These are phyloP conservation scores for Neofusicoccum parvum DNA, from an alignment of 2,329 filamentous ascomycete genomes.

Conservation along the genomic window DNA sequence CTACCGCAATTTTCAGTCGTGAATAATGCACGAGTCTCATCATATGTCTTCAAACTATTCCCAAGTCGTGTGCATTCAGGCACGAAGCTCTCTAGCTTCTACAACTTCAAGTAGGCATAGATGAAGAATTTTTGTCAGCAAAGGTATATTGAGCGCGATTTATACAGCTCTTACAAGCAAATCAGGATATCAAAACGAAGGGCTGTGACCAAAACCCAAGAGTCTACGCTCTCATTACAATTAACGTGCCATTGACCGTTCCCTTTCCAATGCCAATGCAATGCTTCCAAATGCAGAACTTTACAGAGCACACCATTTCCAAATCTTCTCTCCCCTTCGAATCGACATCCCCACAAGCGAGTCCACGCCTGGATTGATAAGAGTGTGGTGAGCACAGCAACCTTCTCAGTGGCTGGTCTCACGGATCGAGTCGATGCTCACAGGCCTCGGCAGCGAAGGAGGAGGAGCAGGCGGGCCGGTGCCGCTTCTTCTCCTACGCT, in stretches of 20 bases:
- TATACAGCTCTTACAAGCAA: neutral
- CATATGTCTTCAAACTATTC: too few relatives aligned
- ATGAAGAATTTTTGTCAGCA: neutral
- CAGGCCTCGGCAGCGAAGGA: slow-evolving; percentile 2
- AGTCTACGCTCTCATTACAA: neutral
- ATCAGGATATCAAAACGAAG: slow-evolving; percentile 11
- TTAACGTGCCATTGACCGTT: neutral
- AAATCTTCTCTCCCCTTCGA: neutral
- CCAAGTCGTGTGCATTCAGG: too few relatives aligned
- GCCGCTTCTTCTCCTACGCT: slow-evolving; percentile 62
- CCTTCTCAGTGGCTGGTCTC: neutral
- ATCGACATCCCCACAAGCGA: neutral
- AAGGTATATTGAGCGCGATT: neutral
- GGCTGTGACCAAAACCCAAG: neutral
- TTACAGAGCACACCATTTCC: neutral
- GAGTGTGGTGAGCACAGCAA: neutral
- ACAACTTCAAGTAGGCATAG: too few relatives aligned
- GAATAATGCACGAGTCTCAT: too few relatives aligned
- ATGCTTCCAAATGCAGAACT: slow-evolving; percentile 6
- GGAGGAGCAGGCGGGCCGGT: slow-evolving; percentile 57
- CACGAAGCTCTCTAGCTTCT: neutral
- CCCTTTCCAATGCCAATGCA: slow-evolving; percentile 5
- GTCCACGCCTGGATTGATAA: neutral
- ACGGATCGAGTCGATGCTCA: slow-evolving; percentile 6
- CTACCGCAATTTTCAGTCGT: too few relatives aligned